Percentiles rank a stretch among this genome's conserved stretches.
Conservation (phyloP, 805 yeast genomes). For the Metschnikowia kunwiensis region DNA sequence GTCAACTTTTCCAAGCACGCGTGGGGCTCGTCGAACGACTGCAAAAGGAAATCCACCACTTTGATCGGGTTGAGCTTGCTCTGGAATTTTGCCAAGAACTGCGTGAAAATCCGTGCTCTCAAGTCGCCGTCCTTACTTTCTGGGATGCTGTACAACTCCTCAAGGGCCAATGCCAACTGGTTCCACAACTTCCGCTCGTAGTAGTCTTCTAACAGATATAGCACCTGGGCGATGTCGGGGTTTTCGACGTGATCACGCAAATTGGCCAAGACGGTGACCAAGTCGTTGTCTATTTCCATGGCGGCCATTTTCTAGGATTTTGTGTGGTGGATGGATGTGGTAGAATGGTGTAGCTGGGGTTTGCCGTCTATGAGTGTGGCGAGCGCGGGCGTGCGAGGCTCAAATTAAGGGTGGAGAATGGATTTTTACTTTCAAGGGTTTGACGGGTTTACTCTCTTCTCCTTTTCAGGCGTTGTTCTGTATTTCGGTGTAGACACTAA, state of each 20-base stretch:
- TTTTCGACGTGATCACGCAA: conserved; percentile 63
- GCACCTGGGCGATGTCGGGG: conserved; percentile 55
- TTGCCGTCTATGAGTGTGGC: too few species aligned
- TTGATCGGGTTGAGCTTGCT: conserved; percentile 76
- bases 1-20: conserved; percentile 37
- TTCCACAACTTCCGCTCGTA: conserved; percentile 93
- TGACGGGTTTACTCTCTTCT: too few species aligned
- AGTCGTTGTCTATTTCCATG: conserved; percentile 42
- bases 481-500: too few species aligned
- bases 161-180: conserved; percentile 74
- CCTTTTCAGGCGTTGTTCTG: too few species aligned
- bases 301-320: conserved; percentile 16
- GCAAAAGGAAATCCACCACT: conserved; percentile 69
- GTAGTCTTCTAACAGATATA: conserved; percentile 73
- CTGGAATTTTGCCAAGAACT: conserved; percentile 64
- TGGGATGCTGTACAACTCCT: conserved; percentile 56
- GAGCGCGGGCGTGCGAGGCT: too few species aligned
- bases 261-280: conserved; percentile 49
- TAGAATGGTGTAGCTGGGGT: too few species aligned
- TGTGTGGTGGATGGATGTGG: too few species aligned
- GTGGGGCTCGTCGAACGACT: conserved; percentile 36
- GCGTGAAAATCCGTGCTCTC: conserved; percentile 64
- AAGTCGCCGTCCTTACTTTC: conserved; percentile 43
- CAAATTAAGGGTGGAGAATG: too few species aligned
- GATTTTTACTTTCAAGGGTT: too few species aligned